These are phyloP conservation scores for Gigaspora rosea DNA, from an alignment of 192 early-diverging fungal species.

Conservation along the genomic window DNA sequence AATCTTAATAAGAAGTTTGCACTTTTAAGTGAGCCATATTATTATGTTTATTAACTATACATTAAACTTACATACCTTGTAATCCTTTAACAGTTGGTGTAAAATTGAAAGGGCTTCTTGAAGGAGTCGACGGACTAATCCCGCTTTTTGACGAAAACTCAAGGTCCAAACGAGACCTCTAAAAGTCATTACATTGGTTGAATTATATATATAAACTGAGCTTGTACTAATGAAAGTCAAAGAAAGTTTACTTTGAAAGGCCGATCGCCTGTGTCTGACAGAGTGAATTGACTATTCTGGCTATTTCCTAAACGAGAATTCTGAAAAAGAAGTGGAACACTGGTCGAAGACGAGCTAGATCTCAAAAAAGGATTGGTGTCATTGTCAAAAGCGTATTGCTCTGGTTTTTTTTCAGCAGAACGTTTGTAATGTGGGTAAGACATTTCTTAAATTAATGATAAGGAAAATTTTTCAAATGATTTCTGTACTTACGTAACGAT, in stretches of 20 bases:
- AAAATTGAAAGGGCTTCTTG: conserved; percentile 2
- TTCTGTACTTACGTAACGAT: no score
- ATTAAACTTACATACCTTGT: neutral
- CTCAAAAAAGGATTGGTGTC: neutral
- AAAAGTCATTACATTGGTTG: neutral
- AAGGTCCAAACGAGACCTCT: neutral
- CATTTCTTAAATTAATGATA: neutral
- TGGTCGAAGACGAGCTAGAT: neutral
- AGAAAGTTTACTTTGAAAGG: conserved; percentile 2
- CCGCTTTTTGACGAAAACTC: neutral
- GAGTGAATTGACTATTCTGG: neutral
- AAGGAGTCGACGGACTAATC: neutral
- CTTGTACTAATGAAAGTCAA: neutral
- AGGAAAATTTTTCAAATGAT: no score
- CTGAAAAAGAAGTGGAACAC: neutral
- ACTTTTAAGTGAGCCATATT: neutral
- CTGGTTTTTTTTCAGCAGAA: neutral
- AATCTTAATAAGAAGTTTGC: neutral
- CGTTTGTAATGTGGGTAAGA: conserved; percentile 5
- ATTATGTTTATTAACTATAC: neutral
- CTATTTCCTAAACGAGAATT: neutral
- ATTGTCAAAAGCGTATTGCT: neutral
- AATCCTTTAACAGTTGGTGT: neutral
- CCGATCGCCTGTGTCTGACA: neutral
- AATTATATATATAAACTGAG: neutral